A percentile compares a stretch with the other conserved stretches of the same genome.
Evolutionary conservation across 1,284 basidiomycete species (phyloP).

Genomic region (Phellopilus nigrolimitatus): DNA sequence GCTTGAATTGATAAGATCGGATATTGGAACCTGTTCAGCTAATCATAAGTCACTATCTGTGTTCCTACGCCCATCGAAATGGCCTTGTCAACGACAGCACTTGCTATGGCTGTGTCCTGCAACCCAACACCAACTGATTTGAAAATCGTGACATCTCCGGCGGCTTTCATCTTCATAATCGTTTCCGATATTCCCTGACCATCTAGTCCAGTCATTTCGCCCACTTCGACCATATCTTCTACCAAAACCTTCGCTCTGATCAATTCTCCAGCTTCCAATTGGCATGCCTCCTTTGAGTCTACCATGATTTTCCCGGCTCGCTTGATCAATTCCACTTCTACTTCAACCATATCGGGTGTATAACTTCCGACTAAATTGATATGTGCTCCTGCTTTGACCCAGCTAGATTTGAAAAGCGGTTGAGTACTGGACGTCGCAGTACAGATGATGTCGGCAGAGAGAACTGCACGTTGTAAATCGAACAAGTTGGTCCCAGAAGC

Average conservation of each 20-base stretch:
- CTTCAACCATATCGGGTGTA: conserved; percentile 75
- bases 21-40: conserved; percentile 6
- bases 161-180: conserved; percentile 30
- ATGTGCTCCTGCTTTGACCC: conserved; percentile 60
- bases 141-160: conserved; percentile 60
- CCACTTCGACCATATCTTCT: conserved; percentile 52
- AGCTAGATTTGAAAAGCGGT: conserved; percentile 65
- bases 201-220: conserved; percentile 43
- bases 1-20: too few relatives aligned
- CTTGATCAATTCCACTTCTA: conserved; percentile 53
- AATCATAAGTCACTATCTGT: conserved; percentile 36
- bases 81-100: conserved; percentile 39
- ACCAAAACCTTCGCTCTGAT: conserved; percentile 43
- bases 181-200: conserved; percentile 29
- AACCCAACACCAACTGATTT: conserved; percentile 74
- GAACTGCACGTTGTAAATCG: conserved; percentile 30
- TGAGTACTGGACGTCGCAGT: conserved; percentile 73
- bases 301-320: conserved; percentile 55
- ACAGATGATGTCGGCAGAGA: conserved; percentile 52
- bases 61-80: conserved; percentile 35
- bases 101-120: conserved; percentile 72
- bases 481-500: conserved; percentile 2
- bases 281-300: conserved; percentile 67
- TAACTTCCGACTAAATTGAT: conserved; percentile 82
- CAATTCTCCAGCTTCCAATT: conserved; percentile 74